Evolutionary conservation across 1,284 basidiomycete species (phyloP), one percentile per base, ranked within the genome.

Genomic region (Apiotrichum domesticum): DNA sequence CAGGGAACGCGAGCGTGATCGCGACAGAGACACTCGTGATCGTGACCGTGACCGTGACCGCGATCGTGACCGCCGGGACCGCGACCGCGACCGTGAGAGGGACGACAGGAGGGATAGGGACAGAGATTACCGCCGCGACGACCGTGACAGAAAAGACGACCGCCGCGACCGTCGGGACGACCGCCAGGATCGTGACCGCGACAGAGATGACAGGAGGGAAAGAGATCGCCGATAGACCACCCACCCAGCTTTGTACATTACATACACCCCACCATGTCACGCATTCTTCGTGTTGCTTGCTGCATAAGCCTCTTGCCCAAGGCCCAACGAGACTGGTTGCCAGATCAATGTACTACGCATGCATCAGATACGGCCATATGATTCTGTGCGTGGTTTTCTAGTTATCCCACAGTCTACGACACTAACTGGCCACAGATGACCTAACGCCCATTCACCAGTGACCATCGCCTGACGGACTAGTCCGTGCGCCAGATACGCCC

Each of bases 401-500:
- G 46, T 47, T 47, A 47, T 33, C 15, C 8, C 15, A 6, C 9
- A 42, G 3, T 14, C 14, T 6, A 42, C 40, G 15, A 45, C 43
- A 32, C 43, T 35, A 34, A 13, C 45, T 35, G 8, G 29, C 29
- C 29, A 29, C 29, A 29, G 3, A 29, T 29, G 29, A 3, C 29
- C 29, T 29, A 29, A 3, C 29, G 3, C 29, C 29, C 29, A 29
- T 29, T 29, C 29, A 21, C 21, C 21, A 21, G 21, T 21, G 21
- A 21, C 21, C 21, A 21, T 21, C 21, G 21, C 21, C 21, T 21
- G 21, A 29, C 21, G 7, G 6, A 6, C 4, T 21, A 52, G 13
- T 58, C 54, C 6, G 52, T 54, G 40, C 33, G 39, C 71, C 73
- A 74, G 55, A 74, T 67, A 51, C 69, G 63, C 64, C 70, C 72